Base-by-base conservation (phyloP, 192 early-diverging fungal species). In the Coemansia asiatica region DNA sequence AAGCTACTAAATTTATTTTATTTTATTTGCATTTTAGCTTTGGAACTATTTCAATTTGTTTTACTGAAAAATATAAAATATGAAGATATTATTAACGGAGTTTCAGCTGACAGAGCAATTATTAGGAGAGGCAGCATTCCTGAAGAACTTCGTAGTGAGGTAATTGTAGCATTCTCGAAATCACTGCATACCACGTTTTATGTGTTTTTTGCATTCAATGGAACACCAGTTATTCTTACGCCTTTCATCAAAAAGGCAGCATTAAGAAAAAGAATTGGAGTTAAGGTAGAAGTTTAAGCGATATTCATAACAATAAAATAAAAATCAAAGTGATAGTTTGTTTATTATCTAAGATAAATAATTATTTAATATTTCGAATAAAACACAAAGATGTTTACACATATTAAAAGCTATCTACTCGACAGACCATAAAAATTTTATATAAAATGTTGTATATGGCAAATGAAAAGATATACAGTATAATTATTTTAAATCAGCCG, bases 81-180 rank as follows among this genome's bases (percentile, higher is more conserved):
- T 19, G 33, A 16, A 13, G 31, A 63, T 0, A 63, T 74, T 0
- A 74, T 86, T 35, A 62, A 72, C 22, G 78, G 83, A 51, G 63
- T 66, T 13, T 44, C 79, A 50, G 66, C 66, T 36, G 71, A 83
- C 60, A 73, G 56, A 16, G 48, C 62, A 48, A 54, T 75, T 13
- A 72, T 75, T n/a, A 72, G 69, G 54, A 57, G 60, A 2, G 31
- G 62, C 9, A 56, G 58, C 0, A 50, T 72, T 1, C 81, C 86
- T 0, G 26, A 26, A 4, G 66, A 68, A 57, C 46, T 85, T 21
- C 81, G 77, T 67, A 23, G 9, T 0, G 61, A 67, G 5, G 71
- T 85, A 7, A 79, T 87, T 26, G 68, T 69, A 4, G 84, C 86
- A 4, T 88, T 87, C 66, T 86, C 85, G 21, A 54, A 70, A 19